Base-by-base conservation (phyloP, 345 rosid genomes). In the Firmiana major region DNA sequence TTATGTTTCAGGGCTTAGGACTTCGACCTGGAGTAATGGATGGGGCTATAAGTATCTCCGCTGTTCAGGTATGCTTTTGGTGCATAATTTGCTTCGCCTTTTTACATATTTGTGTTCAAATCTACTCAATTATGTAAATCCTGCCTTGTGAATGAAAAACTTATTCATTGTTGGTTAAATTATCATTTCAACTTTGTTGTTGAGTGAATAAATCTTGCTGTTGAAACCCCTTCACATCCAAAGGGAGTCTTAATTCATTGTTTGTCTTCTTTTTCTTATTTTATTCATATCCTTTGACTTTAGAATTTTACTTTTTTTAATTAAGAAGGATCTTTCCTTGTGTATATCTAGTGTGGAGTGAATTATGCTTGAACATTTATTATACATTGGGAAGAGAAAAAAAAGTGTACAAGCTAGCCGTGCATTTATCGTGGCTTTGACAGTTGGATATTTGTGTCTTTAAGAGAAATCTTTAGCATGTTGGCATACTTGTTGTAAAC, bases 21-120 rank as follows among this genome's bases (percentile, higher is more conserved):
- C 74, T 96, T 76, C 91, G 97, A 43, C 64, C 97, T 78, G 99
- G 97, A 83, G 91, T 88, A 75, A 79, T 96, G 28, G 97, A 96
- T 68, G 98, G 99, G 73, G 98, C 95, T 74, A 96, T 96, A 74
- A 96, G 99, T 82, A 92, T 93, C 62, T 96, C 99, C 0, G 97
- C 98, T 79, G 89, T 92, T 79, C 97, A 93, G 95, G 99, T 93
- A 66, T 76, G 71, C 24, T 62, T 75, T 65, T 59, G 21, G 17
- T 62, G 28, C 46, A 54, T 10, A 3, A 21, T 19, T 53, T 58
- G 34, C 19, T 67, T 34, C 21, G 17, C 34, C 3, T 53, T 53
- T 19, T 53, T 6, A 53, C 45, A n/a, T 10, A 10, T n/a, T 28
- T 53, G 34, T 8, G 46, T 22, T 55, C 31, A 58, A 58, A 24